Base-by-base conservation (phyloP, 306 rosid genomes). In the Vigna mungo region DNA sequence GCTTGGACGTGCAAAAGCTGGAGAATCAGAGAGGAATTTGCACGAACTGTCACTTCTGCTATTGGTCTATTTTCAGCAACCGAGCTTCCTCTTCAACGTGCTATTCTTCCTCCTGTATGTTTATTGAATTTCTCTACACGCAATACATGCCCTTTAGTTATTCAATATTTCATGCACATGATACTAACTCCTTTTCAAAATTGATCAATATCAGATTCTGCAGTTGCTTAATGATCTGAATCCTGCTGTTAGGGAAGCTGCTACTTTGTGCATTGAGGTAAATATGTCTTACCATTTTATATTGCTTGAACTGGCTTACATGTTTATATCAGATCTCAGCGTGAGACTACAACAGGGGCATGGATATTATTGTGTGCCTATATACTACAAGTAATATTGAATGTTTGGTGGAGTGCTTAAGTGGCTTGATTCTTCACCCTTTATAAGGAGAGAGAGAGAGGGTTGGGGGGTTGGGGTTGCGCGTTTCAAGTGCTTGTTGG, bases 11-110 rank as follows among this genome's bases (percentile, higher is more conserved):
- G 93, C 89, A 96, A 77, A 87, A 93, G 97, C 85, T 93, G 99
- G 99, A 93, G 99, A 86, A 91, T 92, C 52, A 87, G 99, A 70
- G 98, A 96, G 83, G 99, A 96, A 85, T 96, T 96, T 81, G 92
- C 89, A 2, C 93, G 99, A 55, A 96, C 99, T 5, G 97, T 96
- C 83, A 96, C 99, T 6, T 88, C 96, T 47, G 98, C 98, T 70
- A 91, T 93, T 78, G 94, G 92, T 68, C 92, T 93, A 79, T 96
- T 96, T 87, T 83, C 99, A 21, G 81, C 99, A 4, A 91, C 98
- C 5, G 99, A 96, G 78, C 97, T 96, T 52, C 86, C 97, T 21
- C 98, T 96, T 77, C 99, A 91, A 84, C 92, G 99, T 5, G 87
- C 86, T 74, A 91, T 91, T 71, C 97, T 96, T 84, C 97, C 98